Evolutionary conservation across 495 filamentous ascomycete species (phyloP).

Genomic region (Haplographium delicatum): DNA sequence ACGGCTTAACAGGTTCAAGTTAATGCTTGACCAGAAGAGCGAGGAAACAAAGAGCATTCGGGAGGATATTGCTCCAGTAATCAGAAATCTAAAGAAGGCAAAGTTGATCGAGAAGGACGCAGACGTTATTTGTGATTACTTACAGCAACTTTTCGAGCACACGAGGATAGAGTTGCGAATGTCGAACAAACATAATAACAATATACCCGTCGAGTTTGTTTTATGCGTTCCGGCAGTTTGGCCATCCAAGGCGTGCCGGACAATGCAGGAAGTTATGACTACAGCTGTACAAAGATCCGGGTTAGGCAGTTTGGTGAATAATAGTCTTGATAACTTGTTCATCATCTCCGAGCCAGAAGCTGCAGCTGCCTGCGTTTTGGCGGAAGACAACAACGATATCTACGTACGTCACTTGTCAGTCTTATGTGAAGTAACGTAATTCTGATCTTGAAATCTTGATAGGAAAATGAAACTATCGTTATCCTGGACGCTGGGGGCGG

Average conservation of each 20-base stretch:
- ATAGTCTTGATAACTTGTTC: conserved; percentile 26
- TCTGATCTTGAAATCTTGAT: conserved; percentile 16
- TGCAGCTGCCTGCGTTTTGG: conserved; percentile 27
- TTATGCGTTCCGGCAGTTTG: conserved; percentile 32
- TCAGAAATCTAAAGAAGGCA: conserved; percentile 5
- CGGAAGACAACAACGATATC: conserved; percentile 5
- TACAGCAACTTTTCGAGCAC: conserved; percentile 24
- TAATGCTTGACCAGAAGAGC: conserved; percentile 17
- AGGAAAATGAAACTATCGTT: conserved; percentile 30
- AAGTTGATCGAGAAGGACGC: conserved; percentile 16
- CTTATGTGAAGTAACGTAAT: conserved; percentile 6
- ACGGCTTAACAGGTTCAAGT: conserved; percentile 15
- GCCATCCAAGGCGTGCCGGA: conserved; percentile 27
- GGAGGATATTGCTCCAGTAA: not conserved
- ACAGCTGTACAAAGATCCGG: conserved; percentile 21
- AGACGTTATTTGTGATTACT: conserved; percentile 25
- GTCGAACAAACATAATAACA: conserved; percentile 5
- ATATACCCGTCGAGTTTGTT: conserved; percentile 22
- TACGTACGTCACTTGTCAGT: conserved; percentile 4
- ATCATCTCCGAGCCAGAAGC: conserved; percentile 33
- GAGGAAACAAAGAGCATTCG: conserved; percentile 16
- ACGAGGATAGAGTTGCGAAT: conserved; percentile 19
- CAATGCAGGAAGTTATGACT: conserved; percentile 28
- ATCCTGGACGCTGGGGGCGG: conserved; percentile 47
- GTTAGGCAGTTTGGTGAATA: conserved; percentile 18